Evolutionary conservation across 345 rosid genomes (phyloP), one percentile per base, ranked within the genome.

Genomic region (Acer yangbiense): DNA sequence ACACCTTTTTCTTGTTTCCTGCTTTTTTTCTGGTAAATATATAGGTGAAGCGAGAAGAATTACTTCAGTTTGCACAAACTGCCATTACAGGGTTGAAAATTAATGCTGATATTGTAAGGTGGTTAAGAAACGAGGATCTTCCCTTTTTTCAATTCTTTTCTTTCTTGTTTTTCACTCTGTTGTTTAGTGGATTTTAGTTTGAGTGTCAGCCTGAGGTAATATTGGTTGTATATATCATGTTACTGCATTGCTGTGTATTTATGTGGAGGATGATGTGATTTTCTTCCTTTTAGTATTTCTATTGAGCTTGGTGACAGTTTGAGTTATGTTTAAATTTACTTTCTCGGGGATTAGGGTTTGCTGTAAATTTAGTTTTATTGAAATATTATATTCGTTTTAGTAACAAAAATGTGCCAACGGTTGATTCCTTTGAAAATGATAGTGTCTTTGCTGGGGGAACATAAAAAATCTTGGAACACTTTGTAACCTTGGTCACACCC

Each of bases 21-120:
- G 63, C 13, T 48, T 58, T 23, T 69, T 18, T 76, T 52, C 44
- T 64, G 63, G 48, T 68, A 18, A 52, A 27, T 84, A 69, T 80
- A 13, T 73, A 96, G 99, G 99, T 91, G 81, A 95, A 95, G 88
- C 89, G 92, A 57, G 99, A 95, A 84, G 99, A 95, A 82, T 81
- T 95, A 82, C 99, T 95, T 84, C 99, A 93, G 73, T 95, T 95
- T 86, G 97, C 93, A 21, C 98, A 88, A 87, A 74, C 84, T 72
- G 96, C 99, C 68, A 84, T 95, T 80, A 80, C 97, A 14, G 98
- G 99, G 74, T 85, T 95, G 85, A 95, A 95, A 87, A 82, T 91
- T 71, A 93, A 75, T 81, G 87, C 89, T 67, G 94, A 93, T 82
- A 73, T 91, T 63, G 84, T 88, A 80, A 93, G 99, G 99, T 96